Evolutionary conservation across 352 stramenopile species (phyloP).

Genomic region (Peronospora farinosa): DNA sequence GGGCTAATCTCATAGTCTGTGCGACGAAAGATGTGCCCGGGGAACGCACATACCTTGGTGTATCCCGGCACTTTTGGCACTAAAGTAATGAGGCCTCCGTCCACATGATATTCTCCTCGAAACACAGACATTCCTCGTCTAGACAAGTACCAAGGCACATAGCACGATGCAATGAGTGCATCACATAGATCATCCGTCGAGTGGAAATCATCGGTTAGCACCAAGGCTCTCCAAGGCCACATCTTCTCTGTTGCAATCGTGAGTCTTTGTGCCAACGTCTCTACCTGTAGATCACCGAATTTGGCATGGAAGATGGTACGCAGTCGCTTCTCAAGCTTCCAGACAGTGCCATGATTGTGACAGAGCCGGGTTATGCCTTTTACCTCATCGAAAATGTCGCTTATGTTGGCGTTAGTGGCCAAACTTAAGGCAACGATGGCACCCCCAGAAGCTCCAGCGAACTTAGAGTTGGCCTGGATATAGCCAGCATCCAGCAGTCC

Average conservation of each 20-base stretch:
- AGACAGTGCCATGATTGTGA: slow-evolving; percentile 45
- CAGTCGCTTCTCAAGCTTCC: slow-evolving; percentile 59
- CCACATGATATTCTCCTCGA: slow-evolving; percentile 59
- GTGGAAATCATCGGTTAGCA: slow-evolving; percentile 52
- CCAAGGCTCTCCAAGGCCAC: slow-evolving; percentile 49
- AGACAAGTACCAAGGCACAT: slow-evolving; percentile 73
- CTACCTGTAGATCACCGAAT: slow-evolving; percentile 43
- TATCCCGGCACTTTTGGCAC: slow-evolving; percentile 63
- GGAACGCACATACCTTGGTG: slow-evolving; percentile 69
- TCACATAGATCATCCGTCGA: slow-evolving; percentile 56
- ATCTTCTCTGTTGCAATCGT: slow-evolving; percentile 65
- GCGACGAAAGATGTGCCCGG: slow-evolving; percentile 40
- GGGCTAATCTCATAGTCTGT: slow-evolving; percentile 74
- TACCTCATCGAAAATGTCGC: slow-evolving; percentile 51
- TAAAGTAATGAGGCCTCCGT: slow-evolving; percentile 61
- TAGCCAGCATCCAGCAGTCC: slow-evolving; percentile 46
- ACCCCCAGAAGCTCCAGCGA: slow-evolving; percentile 69
- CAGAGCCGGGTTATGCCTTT: slow-evolving; percentile 55
- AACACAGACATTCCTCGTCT: slow-evolving; percentile 42
- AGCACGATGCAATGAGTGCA: slow-evolving; percentile 66
- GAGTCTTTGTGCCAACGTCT: slow-evolving; percentile 39
- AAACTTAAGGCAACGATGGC: slow-evolving; percentile 59
- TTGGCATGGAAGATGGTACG: slow-evolving; percentile 45
- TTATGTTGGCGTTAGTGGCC: slow-evolving; percentile 44
- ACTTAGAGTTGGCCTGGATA: slow-evolving; percentile 42